Percentiles rank a stretch among this genome's conserved stretches.
Evolutionary conservation across 495 filamentous ascomycete species (phyloP).

Genomic region (Neurospora sp.): DNA sequence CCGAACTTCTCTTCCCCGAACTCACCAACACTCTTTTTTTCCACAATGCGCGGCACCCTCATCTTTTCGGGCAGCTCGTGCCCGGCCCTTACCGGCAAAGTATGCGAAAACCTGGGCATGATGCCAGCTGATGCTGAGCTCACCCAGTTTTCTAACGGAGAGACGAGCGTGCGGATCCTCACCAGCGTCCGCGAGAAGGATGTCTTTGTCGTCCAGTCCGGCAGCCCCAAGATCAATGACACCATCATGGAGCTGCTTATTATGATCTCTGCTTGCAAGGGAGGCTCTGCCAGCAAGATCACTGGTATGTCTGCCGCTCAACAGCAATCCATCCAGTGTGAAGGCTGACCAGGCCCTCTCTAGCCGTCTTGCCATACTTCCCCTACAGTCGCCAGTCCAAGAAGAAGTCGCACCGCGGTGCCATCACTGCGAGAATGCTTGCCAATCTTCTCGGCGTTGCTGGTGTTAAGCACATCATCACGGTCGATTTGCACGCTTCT

Average conservation of each 20-base stretch:
- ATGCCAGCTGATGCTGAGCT: constrained; percentile 46
- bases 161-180: constrained; percentile 90
- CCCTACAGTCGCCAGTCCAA: constrained; percentile 98
- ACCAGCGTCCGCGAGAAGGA: constrained; percentile 94
- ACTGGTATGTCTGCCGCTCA: constrained; percentile 55
- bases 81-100: constrained; percentile 44
- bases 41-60: constrained; percentile 45
- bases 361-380: constrained; percentile 97
- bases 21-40: neutral
- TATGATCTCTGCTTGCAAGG: constrained; percentile 97
- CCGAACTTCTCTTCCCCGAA: constrained; percentile 1
- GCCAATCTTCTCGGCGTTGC: constrained; percentile 90
- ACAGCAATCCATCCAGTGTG: constrained; percentile 1
- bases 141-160: constrained; percentile 61
- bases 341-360: constrained; percentile 9
- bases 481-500: constrained; percentile 89
- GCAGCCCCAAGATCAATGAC: constrained; percentile 94
- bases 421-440: constrained; percentile 93
- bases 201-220: constrained; percentile 97
- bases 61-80: constrained; percentile 49
- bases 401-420: constrained; percentile 94
- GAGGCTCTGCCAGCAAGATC: constrained; percentile 93
- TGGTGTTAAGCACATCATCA: constrained; percentile 94
- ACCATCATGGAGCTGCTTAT: constrained; percentile 97
- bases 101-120: constrained; percentile 52